Percentiles rank a stretch among this genome's conserved stretches.
phyloP scores from a whole-genome alignment of 1,284 basidiomycete species.

The Singerocomus inundabilis region DNA sequence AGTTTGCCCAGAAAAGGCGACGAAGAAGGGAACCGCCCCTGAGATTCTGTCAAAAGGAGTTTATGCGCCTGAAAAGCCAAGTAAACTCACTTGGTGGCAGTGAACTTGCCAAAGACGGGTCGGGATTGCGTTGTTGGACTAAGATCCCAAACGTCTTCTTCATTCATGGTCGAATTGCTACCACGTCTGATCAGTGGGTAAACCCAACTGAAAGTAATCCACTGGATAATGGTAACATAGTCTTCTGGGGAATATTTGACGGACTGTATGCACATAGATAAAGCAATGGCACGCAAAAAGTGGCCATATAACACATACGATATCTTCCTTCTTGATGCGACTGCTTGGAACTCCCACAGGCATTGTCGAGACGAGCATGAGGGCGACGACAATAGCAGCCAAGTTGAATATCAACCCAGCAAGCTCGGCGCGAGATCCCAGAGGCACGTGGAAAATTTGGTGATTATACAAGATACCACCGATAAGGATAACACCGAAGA shows the following conservation, averaged over 20 bases:
- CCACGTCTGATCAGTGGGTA: slow-evolving; percentile 54
- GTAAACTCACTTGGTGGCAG: slow-evolving; percentile 31
- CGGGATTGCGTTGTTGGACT: slow-evolving; percentile 54
- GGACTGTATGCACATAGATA: slow-evolving; percentile 32
- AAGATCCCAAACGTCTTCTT: slow-evolving; percentile 58
- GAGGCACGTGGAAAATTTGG: slow-evolving; percentile 29
- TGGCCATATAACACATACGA: slow-evolving; percentile 33
- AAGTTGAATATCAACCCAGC: slow-evolving; percentile 37
- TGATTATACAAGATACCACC: slow-evolving; percentile 41
- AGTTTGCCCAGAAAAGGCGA: slow-evolving; percentile 66
- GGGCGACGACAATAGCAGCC: slow-evolving; percentile 33
- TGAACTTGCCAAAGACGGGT: slow-evolving; percentile 51
- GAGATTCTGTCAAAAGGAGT: not conserved
- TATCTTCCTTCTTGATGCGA: slow-evolving; percentile 37
- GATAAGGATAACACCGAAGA: slow-evolving; percentile 36
- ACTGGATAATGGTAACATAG: slow-evolving; percentile 60
- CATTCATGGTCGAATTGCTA: slow-evolving; percentile 48
- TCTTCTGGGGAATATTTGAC: slow-evolving; percentile 57
- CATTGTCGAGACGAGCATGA: slow-evolving; percentile 39
- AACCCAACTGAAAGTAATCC: slow-evolving; percentile 71
- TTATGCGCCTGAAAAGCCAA: slow-evolving; percentile 2
- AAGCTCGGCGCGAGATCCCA: slow-evolving; percentile 30
- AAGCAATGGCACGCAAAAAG: not conserved
- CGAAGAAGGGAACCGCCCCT: slow-evolving; percentile 57
- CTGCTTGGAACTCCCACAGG: slow-evolving; percentile 46